A percentile compares a stretch with the other conserved stretches of the same genome.
Evolutionary conservation across 345 rosid genomes (phyloP).

Genomic region (Hibiscus tridactylites): DNA sequence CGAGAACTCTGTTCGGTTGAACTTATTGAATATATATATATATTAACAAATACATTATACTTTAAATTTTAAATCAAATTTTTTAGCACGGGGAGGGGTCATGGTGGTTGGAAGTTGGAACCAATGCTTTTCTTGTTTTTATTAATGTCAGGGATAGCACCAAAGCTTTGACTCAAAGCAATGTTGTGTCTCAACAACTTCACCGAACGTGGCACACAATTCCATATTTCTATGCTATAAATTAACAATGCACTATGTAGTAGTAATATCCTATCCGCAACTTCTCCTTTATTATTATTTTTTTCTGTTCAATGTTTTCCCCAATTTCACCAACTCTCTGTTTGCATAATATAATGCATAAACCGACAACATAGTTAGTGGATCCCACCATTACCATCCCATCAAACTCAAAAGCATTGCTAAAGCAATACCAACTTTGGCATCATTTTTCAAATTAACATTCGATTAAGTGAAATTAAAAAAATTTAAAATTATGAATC

Average conservation of each 20-base stretch:
- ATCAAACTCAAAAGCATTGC: neutral
- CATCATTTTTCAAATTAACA: neutral
- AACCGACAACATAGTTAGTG: neutral
- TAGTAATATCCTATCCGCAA: neutral
- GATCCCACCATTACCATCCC: conserved; percentile 4
- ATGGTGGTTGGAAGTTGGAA: too few relatives aligned
- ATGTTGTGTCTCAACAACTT: neutral
- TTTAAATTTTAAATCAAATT: too few relatives aligned
- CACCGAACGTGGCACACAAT: conserved; percentile 12
- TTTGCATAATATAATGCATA: neutral
- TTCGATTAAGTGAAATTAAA: too few relatives aligned
- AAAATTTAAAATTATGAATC: too few relatives aligned
- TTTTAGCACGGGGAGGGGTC: too few relatives aligned
- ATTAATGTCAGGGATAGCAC: neutral
- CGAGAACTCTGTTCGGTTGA: too few relatives aligned
- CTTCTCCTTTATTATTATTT: neutral
- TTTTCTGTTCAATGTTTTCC: neutral
- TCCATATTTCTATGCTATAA: too few relatives aligned
- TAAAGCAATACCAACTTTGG: too few relatives aligned
- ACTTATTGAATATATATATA: too few relatives aligned
- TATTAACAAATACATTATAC: too few relatives aligned
- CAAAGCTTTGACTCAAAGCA: conserved; percentile 10
- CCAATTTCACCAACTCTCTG: conserved; percentile 21
- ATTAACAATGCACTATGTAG: too few relatives aligned
- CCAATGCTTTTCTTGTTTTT: too few relatives aligned